Base-by-base conservation (phyloP, 106 monocot genomes). In the Gastrodia elata region DNA sequence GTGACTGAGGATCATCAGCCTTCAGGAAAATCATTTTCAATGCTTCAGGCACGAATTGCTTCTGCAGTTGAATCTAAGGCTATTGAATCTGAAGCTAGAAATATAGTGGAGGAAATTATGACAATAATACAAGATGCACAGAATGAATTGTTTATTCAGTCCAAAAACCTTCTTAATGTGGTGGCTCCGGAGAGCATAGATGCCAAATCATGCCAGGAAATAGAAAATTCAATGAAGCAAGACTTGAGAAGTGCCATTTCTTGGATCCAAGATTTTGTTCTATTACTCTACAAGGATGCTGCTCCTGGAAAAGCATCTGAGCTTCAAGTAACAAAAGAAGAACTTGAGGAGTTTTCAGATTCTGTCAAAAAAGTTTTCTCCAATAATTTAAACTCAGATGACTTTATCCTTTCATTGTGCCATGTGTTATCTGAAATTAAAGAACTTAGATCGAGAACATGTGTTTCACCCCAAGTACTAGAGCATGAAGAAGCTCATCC, bases 401-500 rank as follows among this genome's bases (percentile, higher is more conserved):
- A 82, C 39, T 82, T 96, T 67, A 71, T 96, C 57, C 18, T 88
- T 67, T 18, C 75, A 20, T 79, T 96, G 70, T 85, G 87, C 13
- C 34, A 36, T 24, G 65, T 86, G 22, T 74, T 96, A 22, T 83
- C 68, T 67, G 82, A 78, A 83, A 83, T 75, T 7, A 68, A 39
- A 35, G 73, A 81, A 38, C 22, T 83, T 25, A 49, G 46, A 34
- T 68, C 30, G 61, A 77, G 70, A 39, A 70, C 71, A 20, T 67
- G 49, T 48, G 59, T 77, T 26, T 83, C 74, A 33, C 55, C 68
- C 34, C 87, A 88, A 43, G 68, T 24, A 36, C 59, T 87, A 68
- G 97, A 93, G 58, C 90, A 92, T 70, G 87, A 80, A 82, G 77
- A 84, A 28, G 40, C 48, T 79, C 71, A 57, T 39, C 80, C 72